Evolutionary conservation across 805 yeast species (phyloP).

Genomic region (Allodekkera sacchari): DNA sequence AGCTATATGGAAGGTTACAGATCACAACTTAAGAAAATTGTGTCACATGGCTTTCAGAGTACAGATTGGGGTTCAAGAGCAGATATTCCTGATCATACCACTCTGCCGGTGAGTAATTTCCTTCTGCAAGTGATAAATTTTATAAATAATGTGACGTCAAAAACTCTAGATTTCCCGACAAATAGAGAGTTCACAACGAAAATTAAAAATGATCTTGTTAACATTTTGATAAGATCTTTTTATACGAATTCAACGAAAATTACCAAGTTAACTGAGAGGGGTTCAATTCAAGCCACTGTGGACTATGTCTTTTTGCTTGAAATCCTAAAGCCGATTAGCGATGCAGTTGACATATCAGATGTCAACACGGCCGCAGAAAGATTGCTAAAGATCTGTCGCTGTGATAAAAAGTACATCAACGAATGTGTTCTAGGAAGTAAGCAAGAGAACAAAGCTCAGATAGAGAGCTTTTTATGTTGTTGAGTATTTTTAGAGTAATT

Average conservation of each 20-base stretch:
- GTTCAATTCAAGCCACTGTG: slow-evolving; percentile 16
- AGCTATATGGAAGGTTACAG: slow-evolving; percentile 44
- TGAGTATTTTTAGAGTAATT: slow-evolving; percentile 1
- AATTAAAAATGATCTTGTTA: slow-evolving; percentile 16
- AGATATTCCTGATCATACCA: slow-evolving; percentile 2
- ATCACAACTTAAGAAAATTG: slow-evolving; percentile 29
- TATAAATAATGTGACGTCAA: slow-evolving; percentile 20
- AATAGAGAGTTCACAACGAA: slow-evolving; percentile 12
- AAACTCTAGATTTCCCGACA: slow-evolving; percentile 12
- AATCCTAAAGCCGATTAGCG: slow-evolving; percentile 9
- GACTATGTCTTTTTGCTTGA: slow-evolving; percentile 16
- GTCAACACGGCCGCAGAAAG: slow-evolving; percentile 13
- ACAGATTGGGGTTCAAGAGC: slow-evolving; percentile 32
- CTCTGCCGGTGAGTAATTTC: slow-evolving; percentile 14
- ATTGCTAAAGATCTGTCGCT: slow-evolving; percentile 13
- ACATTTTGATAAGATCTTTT: slow-evolving; percentile 15
- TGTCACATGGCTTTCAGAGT: slow-evolving; percentile 31
- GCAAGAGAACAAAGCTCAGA: slow-evolving; percentile 17
- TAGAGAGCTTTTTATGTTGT: slow-evolving; percentile 17
- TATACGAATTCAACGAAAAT: slow-evolving; percentile 14
- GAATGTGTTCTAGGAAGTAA: slow-evolving; percentile 14
- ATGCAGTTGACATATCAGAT: slow-evolving; percentile 11
- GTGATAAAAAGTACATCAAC: slow-evolving; percentile 9
- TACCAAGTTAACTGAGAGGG: slow-evolving; percentile 17
- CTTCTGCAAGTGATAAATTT: slow-evolving; percentile 17